Conservation (phyloP, 495 filamentous ascomycete species). For the Talaromyces thailandensis region DNA sequence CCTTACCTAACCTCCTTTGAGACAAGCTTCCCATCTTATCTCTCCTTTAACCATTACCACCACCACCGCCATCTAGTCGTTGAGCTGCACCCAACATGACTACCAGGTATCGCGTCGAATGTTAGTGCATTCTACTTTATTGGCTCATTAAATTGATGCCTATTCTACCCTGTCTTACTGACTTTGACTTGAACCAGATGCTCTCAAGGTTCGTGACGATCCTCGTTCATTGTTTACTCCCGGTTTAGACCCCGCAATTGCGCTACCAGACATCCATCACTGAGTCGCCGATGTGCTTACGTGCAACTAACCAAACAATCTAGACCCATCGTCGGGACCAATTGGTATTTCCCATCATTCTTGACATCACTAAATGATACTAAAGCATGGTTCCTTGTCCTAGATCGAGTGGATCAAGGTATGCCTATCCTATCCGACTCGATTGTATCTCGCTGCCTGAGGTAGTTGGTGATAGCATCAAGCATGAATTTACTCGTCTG, state of each 20-base stretch:
- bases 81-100: conserved; percentile 47
- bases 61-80: neutral
- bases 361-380: conserved; percentile 5
- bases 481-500: neutral
- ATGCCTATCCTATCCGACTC: conserved; percentile 9
- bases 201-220: conserved; percentile 61
- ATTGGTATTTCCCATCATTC: conserved; percentile 47
- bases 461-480: neutral
- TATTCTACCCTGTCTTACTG: conserved; percentile 4
- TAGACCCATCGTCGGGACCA: conserved; percentile 80
- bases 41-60: neutral
- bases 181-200: conserved; percentile 48
- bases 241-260: neutral
- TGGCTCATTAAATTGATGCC: conserved; percentile 2
- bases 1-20: neutral
- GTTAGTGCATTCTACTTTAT: conserved; percentile 34
- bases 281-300: neutral
- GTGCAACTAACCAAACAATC: neutral
- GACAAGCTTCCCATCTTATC: neutral
- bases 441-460: conserved; percentile 1
- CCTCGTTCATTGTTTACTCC: neutral
- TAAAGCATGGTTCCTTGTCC: conserved; percentile 2
- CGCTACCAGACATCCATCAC: neutral
- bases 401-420: conserved; percentile 67
- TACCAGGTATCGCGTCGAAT: conserved; percentile 85